Evolutionary conservation across 2,329 filamentous ascomycete species (phyloP).

Genomic region (Botrytis fragariae): DNA sequence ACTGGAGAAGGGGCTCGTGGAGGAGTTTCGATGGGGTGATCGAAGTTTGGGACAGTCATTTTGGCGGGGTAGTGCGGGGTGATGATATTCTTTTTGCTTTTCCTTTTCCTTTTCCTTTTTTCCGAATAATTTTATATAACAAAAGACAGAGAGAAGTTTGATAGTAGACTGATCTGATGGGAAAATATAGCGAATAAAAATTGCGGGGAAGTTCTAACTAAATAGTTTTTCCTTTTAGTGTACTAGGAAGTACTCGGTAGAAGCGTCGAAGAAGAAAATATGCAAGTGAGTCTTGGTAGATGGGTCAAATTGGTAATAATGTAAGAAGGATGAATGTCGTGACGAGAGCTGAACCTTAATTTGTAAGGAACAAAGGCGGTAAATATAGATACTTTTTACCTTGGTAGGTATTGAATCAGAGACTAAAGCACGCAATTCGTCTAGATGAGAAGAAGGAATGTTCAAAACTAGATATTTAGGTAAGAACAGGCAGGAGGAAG

Average conservation of each 20-base stretch:
- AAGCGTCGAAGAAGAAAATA: neutral
- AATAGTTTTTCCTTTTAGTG: neutral
- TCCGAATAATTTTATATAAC: neutral
- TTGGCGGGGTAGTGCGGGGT: slow-evolving; percentile 21
- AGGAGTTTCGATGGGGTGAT: slow-evolving; percentile 67
- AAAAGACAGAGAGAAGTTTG: neutral
- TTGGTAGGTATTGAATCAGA: neutral
- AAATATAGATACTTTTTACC: neutral
- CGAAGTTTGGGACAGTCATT: slow-evolving; percentile 32
- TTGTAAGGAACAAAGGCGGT: neutral
- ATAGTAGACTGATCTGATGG: neutral
- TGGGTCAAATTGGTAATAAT: slow-evolving; percentile 14
- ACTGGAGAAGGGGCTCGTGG: slow-evolving; percentile 70
- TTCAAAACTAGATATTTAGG: neutral
- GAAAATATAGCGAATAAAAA: neutral
- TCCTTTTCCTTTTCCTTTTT: neutral
- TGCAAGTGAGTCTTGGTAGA: slow-evolving; percentile 8
- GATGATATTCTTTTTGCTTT: neutral
- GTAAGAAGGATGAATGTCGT: neutral
- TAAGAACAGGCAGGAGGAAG: neutral
- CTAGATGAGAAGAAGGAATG: neutral
- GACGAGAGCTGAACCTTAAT: slow-evolving; percentile 1
- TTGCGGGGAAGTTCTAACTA: neutral
- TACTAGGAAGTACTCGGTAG: neutral
- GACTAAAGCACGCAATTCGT: slow-evolving; percentile 2